Evolutionary conservation across 805 yeast species (phyloP).

Genomic region (Kazachstania taianensis): DNA sequence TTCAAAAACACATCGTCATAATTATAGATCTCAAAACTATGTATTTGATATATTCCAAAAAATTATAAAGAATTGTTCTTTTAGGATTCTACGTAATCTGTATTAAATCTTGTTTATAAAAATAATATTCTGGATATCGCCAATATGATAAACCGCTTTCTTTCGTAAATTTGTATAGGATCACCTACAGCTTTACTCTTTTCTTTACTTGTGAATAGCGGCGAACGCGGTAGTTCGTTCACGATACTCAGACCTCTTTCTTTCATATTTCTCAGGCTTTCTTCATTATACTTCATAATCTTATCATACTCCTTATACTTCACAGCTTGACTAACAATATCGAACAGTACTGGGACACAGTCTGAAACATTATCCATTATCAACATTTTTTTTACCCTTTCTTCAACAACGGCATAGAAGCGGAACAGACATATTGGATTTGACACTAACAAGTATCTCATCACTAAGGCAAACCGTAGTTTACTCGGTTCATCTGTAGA

Average conservation of each 20-base stretch:
- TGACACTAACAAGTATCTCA: constrained; percentile 25
- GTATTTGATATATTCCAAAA: background rate
- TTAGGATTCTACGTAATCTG: background rate
- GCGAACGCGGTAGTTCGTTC: background rate
- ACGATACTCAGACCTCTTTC: constrained; percentile 14
- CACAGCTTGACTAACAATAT: constrained; percentile 24
- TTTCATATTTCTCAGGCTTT: constrained; percentile 17
- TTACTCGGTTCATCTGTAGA: constrained; percentile 30
- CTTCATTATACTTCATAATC: constrained; percentile 13
- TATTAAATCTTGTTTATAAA: background rate
- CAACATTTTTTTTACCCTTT: constrained; percentile 26
- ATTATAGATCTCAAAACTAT: too few relatives aligned
- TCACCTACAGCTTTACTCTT: constrained; percentile 4
- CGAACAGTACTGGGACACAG: constrained; percentile 28
- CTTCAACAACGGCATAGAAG: constrained; percentile 25
- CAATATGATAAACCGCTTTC: constrained; percentile 17
- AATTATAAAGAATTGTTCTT: background rate
- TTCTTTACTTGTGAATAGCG: background rate
- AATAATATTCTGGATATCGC: constrained; percentile 15
- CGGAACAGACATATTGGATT: constrained; percentile 27
- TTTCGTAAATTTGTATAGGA: constrained; percentile 13
- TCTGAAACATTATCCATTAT: constrained; percentile 25
- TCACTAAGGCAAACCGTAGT: constrained; percentile 26
- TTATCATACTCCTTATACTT: constrained; percentile 25
- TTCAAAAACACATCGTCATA: background rate